Conservation (phyloP, 2,329 filamentous ascomycete species). For the Colletotrichum liaoningense region DNA sequence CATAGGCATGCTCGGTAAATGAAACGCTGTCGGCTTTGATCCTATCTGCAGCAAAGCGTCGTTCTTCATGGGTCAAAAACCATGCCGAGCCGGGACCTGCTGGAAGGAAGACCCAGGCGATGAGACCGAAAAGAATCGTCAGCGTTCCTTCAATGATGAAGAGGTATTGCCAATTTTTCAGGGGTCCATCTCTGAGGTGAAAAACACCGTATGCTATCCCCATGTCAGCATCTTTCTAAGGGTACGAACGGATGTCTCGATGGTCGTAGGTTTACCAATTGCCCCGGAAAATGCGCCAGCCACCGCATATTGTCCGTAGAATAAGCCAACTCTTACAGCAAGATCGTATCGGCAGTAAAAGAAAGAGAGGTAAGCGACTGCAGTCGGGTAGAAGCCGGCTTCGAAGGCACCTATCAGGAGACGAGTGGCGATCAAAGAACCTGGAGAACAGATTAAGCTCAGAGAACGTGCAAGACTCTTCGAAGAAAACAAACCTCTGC, state of each 20-base stretch:
- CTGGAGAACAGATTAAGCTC: slow-evolving; percentile 17
- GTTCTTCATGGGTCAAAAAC: slow-evolving; percentile 51
- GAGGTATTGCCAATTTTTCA: slow-evolving; percentile 55
- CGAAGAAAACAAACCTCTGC: slow-evolving; percentile 38
- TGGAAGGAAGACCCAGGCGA: slow-evolving; percentile 52
- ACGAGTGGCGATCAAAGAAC: slow-evolving; percentile 38
- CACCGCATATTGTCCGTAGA: slow-evolving; percentile 68
- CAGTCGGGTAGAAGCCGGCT: slow-evolving; percentile 70
- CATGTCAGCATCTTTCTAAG: slow-evolving; percentile 27
- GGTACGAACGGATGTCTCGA: neutral
- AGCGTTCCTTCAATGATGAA: slow-evolving; percentile 56
- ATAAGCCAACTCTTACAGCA: slow-evolving; percentile 62
- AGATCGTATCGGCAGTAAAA: slow-evolving; percentile 71
- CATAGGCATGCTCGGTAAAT: slow-evolving; percentile 44
- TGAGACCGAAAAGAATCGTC: slow-evolving; percentile 51
- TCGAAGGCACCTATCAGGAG: slow-evolving; percentile 41
- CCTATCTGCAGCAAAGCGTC: slow-evolving; percentile 48
- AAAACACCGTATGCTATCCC: slow-evolving; percentile 51
- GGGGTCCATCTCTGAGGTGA: slow-evolving; percentile 44
- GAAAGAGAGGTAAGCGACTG: slow-evolving; percentile 67
- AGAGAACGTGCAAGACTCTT: neutral
- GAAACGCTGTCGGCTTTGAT: slow-evolving; percentile 47
- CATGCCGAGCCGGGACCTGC: slow-evolving; percentile 48
- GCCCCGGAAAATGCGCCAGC: slow-evolving; percentile 67
- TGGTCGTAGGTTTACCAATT: slow-evolving; percentile 43